phyloP scores from a whole-genome alignment of 2,329 filamentous ascomycete species.

The Rachicladosporium sp. region DNA sequence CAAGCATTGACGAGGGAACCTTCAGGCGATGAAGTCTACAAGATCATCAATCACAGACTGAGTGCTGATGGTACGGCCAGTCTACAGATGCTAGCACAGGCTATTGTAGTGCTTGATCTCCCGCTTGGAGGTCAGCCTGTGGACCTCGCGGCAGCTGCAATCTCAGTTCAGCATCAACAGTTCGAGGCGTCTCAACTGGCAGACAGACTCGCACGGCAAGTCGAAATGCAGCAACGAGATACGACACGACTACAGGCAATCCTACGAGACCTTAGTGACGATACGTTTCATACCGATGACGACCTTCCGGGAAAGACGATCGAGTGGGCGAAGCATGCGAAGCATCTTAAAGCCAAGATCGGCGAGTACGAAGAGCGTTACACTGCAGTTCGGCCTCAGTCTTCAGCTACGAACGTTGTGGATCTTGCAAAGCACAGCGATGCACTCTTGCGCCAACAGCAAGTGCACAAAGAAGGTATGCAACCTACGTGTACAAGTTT shows the following conservation, averaged over 20 bases:
- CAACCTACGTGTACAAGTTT: too few species aligned
- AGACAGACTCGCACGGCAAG: slow-evolving; percentile 12
- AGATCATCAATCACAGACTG: slow-evolving; percentile 10
- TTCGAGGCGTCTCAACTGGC: slow-evolving; percentile 20
- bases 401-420: slow-evolving; percentile 40
- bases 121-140: slow-evolving; percentile 6
- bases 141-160: slow-evolving; percentile 5
- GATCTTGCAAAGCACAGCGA: slow-evolving; percentile 48
- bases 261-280: slow-evolving; percentile 12
- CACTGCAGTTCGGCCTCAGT: slow-evolving; percentile 7
- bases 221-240: slow-evolving; percentile 15
- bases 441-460: slow-evolving; percentile 41
- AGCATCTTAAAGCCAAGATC: slow-evolving; percentile 52
- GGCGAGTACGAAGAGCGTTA: slow-evolving; percentile 46
- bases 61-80: slow-evolving; percentile 22
- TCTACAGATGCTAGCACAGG: slow-evolving; percentile 25
- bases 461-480: slow-evolving; percentile 41
- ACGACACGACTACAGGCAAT: slow-evolving; percentile 10
- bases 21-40: slow-evolving; percentile 10
- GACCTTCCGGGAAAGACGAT: slow-evolving; percentile 57
- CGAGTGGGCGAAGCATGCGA: slow-evolving; percentile 59
- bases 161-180: slow-evolving; percentile 8
- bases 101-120: slow-evolving; percentile 25
- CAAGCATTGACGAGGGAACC: slow-evolving; percentile 32
- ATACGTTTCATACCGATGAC: slow-evolving; percentile 35